Evolutionary conservation across 345 rosid genomes (phyloP).

Genomic region (Eucalyptus cladocalyx): DNA sequence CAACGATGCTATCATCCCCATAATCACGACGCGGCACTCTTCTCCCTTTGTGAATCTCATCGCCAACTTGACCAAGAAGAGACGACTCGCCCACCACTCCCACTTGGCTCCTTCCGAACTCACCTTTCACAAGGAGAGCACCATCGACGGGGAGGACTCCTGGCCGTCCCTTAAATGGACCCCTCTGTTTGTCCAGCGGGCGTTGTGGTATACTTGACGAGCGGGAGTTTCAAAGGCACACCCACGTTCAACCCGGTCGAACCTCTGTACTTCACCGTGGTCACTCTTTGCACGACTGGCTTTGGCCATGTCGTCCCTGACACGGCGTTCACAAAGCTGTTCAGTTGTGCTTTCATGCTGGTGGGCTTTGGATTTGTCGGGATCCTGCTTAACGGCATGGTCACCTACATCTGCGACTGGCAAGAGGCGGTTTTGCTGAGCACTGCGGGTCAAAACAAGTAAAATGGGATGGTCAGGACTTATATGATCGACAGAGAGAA

Average conservation of each 20-base stretch:
- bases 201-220: conserved; percentile 7
- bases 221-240: conserved; percentile 25
- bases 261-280: conserved; percentile 50
- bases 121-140: conserved; percentile 17
- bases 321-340: conserved; percentile 36
- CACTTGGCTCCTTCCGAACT: conserved; percentile 43
- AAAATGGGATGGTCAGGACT: conserved; percentile 24
- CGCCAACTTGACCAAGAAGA: conserved; percentile 26
- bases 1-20: conserved; percentile 15
- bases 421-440: conserved; percentile 46
- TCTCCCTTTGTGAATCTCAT: conserved; percentile 25
- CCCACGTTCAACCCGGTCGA: conserved; percentile 33
- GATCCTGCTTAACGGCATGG: conserved; percentile 43
- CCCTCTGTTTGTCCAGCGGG: conserved; percentile 39
- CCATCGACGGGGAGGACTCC: conserved; percentile 2
- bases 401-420: conserved; percentile 45
- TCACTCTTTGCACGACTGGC: conserved; percentile 60
- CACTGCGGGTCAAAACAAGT: conserved; percentile 27
- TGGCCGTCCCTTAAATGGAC: conserved; percentile 1
- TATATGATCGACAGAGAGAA: conserved; percentile 44
- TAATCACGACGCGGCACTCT: conserved; percentile 11
- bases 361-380: conserved; percentile 53
- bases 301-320: conserved; percentile 59
- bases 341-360: conserved; percentile 37
- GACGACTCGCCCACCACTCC: conserved; percentile 17